phyloP scores from a whole-genome alignment of 345 rosid species.

The Citrus cavaleriei region DNA sequence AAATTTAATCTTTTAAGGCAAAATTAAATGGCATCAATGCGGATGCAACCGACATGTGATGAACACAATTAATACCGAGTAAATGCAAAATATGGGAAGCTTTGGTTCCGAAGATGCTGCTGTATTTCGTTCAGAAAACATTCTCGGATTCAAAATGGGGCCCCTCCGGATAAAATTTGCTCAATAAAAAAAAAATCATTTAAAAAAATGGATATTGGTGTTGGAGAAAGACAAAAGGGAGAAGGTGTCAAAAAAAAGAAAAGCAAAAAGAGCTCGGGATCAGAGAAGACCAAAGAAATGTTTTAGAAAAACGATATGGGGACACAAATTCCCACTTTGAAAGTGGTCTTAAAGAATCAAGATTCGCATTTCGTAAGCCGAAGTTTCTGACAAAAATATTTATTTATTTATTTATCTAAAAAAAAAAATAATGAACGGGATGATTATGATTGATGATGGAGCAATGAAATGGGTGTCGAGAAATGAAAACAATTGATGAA shows the following conservation, averaged over 20 bases:
- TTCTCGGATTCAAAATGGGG: not conserved
- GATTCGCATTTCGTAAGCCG: constrained; percentile 13
- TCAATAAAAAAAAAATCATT: too few species aligned
- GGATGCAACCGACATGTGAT: not conserved
- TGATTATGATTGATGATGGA: not conserved
- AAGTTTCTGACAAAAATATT: constrained; percentile 31
- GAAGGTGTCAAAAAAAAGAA: not conserved
- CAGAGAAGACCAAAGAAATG: constrained; percentile 18
- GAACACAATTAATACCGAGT: not conserved
- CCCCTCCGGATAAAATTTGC: not conserved
- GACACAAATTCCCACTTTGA: constrained; percentile 16
- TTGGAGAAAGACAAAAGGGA: constrained; percentile 35
- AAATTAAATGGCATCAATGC: not conserved
- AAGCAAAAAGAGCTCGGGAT: constrained; percentile 41
- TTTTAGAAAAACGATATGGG: constrained; percentile 20
- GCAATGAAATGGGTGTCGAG: not conserved
- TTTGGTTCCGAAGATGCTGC: too few species aligned
- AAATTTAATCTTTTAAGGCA: not conserved
- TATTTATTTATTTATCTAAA: too few species aligned
- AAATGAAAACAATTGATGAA: not conserved
- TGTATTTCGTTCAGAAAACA: not conserved
- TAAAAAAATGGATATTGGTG: not conserved
- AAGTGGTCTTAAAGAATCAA: constrained; percentile 14
- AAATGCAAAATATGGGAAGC: not conserved
- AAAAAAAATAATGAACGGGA: not conserved